These are phyloP conservation scores for Fusarium neocosmosporiellum DNA, from an alignment of 2,329 filamentous ascomycete genomes.

Conservation along the genomic window DNA sequence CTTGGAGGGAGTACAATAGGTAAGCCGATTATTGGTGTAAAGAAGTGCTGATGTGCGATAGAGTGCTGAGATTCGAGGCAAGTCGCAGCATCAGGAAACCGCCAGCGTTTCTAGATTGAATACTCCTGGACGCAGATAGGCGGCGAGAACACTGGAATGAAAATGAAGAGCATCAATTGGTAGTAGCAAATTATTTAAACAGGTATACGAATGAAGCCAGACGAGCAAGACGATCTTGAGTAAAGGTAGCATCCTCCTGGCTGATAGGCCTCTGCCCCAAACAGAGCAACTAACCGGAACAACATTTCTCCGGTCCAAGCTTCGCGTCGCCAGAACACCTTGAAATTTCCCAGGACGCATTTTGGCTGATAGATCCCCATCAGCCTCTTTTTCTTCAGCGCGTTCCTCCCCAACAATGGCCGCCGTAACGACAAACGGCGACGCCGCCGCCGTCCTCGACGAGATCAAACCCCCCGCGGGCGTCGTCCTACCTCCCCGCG, in stretches of 20 bases:
- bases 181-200: not conserved
- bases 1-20: not conserved
- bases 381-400: conserved; percentile 11
- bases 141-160: not conserved
- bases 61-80: not conserved
- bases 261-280: not conserved
- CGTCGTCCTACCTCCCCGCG: conserved; percentile 88
- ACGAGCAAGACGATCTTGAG: not conserved
- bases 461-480: conserved; percentile 83
- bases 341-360: conserved; percentile 41
- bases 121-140: not conserved
- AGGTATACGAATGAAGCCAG: not conserved
- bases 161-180: not conserved
- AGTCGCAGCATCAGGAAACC: not conserved
- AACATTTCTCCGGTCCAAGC: conserved; percentile 22
- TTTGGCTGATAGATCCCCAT: conserved; percentile 13
- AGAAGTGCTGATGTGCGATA: not conserved
- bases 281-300: conserved; percentile 2
- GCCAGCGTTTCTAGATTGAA: not conserved
- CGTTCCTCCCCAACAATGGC: conserved; percentile 40
- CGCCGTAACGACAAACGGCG: conserved; percentile 60
- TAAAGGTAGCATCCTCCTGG: not conserved
- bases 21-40: not conserved
- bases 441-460: conserved; percentile 64
- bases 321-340: conserved; percentile 35